phyloP scores from a whole-genome alignment of 208 protist species.

The Lotmaria passim region DNA sequence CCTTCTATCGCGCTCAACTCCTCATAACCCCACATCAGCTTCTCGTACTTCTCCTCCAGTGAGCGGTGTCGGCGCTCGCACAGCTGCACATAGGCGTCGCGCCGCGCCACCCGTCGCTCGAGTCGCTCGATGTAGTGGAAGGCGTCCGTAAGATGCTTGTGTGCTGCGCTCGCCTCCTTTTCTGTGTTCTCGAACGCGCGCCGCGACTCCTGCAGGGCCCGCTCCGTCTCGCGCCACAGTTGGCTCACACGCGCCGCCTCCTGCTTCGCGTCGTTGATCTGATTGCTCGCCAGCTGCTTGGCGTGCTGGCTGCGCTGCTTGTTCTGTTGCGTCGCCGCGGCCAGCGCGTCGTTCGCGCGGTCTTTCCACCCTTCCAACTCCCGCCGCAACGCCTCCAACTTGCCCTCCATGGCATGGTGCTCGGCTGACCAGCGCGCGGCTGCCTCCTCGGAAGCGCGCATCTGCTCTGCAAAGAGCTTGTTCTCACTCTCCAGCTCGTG shows the following conservation, averaged over 20 bases:
- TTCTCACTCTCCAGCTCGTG: constrained; percentile 85
- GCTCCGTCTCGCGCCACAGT: constrained; percentile 90
- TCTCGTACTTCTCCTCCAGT: constrained; percentile 89
- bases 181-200: constrained; percentile 82
- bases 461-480: constrained; percentile 44
- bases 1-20: constrained; percentile 76
- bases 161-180: constrained; percentile 70
- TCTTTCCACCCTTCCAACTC: constrained; percentile 83
- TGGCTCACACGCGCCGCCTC: constrained; percentile 66
- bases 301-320: constrained; percentile 31
- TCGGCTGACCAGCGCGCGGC: constrained; percentile 36
- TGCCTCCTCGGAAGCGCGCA: constrained; percentile 38
- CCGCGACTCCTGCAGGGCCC: constrained; percentile 74
- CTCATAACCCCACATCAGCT: constrained; percentile 84
- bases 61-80: constrained; percentile 54
- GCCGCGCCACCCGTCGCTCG: constrained; percentile 78
- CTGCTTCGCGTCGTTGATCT: constrained; percentile 58
- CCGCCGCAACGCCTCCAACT: constrained; percentile 54
- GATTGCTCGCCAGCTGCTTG: constrained; percentile 32
- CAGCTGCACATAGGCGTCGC: constrained; percentile 65
- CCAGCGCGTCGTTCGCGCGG: constrained; percentile 36
- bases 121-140: constrained; percentile 87
- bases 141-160: constrained; percentile 80
- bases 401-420: constrained; percentile 45
- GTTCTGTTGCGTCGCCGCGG: constrained; percentile 37